Evolutionary conservation across 1,284 basidiomycete genomes (phyloP).

Genomic region (Phlebopus sp.): DNA sequence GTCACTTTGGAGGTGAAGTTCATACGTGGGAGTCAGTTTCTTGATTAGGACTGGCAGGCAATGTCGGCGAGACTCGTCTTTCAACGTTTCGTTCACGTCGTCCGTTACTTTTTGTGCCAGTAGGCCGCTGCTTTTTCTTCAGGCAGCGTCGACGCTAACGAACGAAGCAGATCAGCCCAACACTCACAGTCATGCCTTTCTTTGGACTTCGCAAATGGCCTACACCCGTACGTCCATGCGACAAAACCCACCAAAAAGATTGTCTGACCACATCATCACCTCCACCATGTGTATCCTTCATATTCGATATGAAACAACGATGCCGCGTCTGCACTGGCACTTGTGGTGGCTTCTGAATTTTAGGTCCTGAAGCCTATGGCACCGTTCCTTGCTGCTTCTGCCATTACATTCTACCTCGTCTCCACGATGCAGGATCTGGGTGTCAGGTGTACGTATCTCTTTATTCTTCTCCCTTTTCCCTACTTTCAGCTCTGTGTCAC

Average conservation of each 20-base stretch:
- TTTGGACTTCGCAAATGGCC: conserved; percentile 77
- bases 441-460: conserved; percentile 59
- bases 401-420: conserved; percentile 64
- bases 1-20: not conserved
- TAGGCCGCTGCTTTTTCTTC: not conserved
- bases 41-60: too few species aligned
- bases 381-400: conserved; percentile 68
- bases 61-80: too few species aligned
- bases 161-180: not conserved
- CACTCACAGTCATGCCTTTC: conserved; percentile 55
- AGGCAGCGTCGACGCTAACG: not conserved
- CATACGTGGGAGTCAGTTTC: conserved; percentile 1
- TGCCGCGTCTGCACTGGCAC: conserved; percentile 1
- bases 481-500: conserved; percentile 1
- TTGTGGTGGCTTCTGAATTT: not conserved
- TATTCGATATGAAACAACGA: conserved; percentile 4
- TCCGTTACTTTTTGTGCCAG: not conserved
- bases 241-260: not conserved
- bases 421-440: conserved; percentile 60
- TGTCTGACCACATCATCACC: too few species aligned
- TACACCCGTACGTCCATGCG: conserved; percentile 56
- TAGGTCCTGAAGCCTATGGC: conserved; percentile 71
- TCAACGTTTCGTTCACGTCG: conserved; percentile 6
- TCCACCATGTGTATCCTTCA: not conserved
- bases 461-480: not conserved